Evolutionary conservation across 108 stramenopile genomes (phyloP).

Genomic region (Skeletonema tropicum): DNA sequence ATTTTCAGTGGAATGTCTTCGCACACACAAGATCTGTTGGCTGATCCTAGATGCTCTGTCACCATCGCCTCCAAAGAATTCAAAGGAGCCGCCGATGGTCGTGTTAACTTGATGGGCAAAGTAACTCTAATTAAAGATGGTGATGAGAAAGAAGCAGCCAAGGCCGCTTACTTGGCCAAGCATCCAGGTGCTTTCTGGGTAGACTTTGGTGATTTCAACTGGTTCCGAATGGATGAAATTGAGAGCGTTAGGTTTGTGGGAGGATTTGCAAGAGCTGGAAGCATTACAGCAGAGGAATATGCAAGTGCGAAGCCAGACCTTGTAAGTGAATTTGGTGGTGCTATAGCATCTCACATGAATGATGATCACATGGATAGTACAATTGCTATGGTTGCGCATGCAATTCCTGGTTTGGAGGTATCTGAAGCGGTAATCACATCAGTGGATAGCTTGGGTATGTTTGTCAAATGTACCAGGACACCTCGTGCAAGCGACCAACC

Average conservation of each 20-base stretch:
- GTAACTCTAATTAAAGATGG: constrained; percentile 50
- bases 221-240: constrained; percentile 87
- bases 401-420: constrained; percentile 80
- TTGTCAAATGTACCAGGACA: constrained; percentile 83
- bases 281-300: constrained; percentile 86
- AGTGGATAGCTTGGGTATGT: constrained; percentile 94
- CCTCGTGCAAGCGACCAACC: constrained; percentile 70
- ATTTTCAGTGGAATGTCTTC: constrained; percentile 92
- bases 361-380: constrained; percentile 90
- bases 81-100: constrained; percentile 95
- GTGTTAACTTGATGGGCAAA: constrained; percentile 93
- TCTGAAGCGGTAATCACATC: constrained; percentile 83
- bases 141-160: constrained; percentile 63
- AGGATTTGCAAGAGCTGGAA: constrained; percentile 94
- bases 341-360: constrained; percentile 94
- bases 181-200: constrained; percentile 95
- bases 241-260: constrained; percentile 90
- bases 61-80: constrained; percentile 92
- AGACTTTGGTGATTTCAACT: constrained; percentile 93
- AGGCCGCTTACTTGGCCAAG: constrained; percentile 82
- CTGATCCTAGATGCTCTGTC: constrained; percentile 80
- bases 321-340: constrained; percentile 73
- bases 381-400: constrained; percentile 86
- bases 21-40: constrained; percentile 90
- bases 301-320: constrained; percentile 79